Conservation (phyloP, 768 basidiomycete species). For the Leccinum uliginosum region DNA sequence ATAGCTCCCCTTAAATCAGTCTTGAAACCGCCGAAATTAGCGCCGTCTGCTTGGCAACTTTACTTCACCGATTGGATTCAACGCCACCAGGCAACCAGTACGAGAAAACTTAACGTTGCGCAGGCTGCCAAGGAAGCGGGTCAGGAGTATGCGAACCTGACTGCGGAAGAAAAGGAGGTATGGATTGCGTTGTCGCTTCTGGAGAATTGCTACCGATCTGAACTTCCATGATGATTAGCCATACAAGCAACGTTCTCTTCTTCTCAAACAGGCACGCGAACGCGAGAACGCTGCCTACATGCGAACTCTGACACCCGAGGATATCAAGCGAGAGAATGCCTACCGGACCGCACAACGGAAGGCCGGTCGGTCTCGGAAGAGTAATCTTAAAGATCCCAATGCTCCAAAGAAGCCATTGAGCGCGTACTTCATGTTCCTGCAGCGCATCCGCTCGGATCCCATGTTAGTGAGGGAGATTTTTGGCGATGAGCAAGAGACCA, state of each 20-base stretch:
- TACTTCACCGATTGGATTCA: conserved; percentile 97
- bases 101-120: conserved; percentile 88
- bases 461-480: conserved; percentile 76
- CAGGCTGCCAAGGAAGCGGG: conserved; percentile 95
- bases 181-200: conserved; percentile 25
- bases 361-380: conserved; percentile 87
- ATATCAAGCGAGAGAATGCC: conserved; percentile 90
- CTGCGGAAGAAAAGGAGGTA: conserved; percentile 81
- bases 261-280: conserved; percentile 82
- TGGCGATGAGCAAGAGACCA: conserved; percentile 88
- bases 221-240: conserved; percentile 45
- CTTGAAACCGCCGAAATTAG: conserved; percentile 84
- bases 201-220: conserved; percentile 21
- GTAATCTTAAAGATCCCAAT: conserved; percentile 95
- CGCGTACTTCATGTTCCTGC: conserved; percentile 94
- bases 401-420: conserved; percentile 94
- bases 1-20: conserved; percentile 69
- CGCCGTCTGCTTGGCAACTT: conserved; percentile 93
- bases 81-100: conserved; percentile 72
- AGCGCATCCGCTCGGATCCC: conserved; percentile 79
- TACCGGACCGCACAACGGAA: conserved; percentile 91
- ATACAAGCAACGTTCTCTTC: conserved; percentile 79
- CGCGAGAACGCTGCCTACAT: conserved; percentile 81
- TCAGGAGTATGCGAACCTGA: conserved; percentile 78
- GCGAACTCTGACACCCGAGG: conserved; percentile 84